These are phyloP conservation scores for Entophlyctis helioformis DNA, from an alignment of 192 early-diverging fungal species.

Conservation along the genomic window DNA sequence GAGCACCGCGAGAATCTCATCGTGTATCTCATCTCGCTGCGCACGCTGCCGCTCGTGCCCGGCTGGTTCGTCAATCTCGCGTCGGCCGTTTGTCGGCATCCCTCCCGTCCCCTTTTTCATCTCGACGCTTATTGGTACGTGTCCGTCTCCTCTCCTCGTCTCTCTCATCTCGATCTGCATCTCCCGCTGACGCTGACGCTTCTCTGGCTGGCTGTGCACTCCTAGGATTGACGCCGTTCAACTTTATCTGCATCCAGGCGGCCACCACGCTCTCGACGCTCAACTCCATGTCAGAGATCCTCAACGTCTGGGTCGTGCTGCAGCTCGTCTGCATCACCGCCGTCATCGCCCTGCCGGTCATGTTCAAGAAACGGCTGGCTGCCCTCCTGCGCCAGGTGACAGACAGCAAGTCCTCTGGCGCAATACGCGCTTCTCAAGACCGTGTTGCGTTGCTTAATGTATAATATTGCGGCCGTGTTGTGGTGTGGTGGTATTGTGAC, in stretches of 20 bases:
- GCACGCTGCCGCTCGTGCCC: constrained; percentile 22
- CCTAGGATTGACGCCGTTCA: constrained; percentile 18
- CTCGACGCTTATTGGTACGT: constrained; percentile 15
- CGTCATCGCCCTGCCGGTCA: no score
- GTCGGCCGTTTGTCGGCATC: constrained; percentile 21
- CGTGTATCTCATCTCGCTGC: constrained; percentile 16
- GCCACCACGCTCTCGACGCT: constrained; percentile 16
- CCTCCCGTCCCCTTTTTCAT: constrained; percentile 14
- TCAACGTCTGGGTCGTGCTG: constrained; percentile 11
- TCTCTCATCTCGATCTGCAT: neutral
- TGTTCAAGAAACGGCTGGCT: no score
- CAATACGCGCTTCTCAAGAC: no score
- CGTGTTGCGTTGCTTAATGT: no score
- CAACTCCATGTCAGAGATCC: constrained; percentile 18
- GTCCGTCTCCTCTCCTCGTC: neutral
- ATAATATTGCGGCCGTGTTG: no score
- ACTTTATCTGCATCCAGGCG: constrained; percentile 22
- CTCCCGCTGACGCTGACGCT: no score
- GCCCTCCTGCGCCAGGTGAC: no score
- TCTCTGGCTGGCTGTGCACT: neutral
- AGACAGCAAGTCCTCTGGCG: no score
- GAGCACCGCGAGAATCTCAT: constrained; percentile 15
- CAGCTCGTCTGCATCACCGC: constrained; percentile 11
- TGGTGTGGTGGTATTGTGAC: no score
- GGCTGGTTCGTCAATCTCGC: constrained; percentile 20